Conservation (phyloP, 176 grass and related monocot genomes). For the Triticum turgidum region DNA sequence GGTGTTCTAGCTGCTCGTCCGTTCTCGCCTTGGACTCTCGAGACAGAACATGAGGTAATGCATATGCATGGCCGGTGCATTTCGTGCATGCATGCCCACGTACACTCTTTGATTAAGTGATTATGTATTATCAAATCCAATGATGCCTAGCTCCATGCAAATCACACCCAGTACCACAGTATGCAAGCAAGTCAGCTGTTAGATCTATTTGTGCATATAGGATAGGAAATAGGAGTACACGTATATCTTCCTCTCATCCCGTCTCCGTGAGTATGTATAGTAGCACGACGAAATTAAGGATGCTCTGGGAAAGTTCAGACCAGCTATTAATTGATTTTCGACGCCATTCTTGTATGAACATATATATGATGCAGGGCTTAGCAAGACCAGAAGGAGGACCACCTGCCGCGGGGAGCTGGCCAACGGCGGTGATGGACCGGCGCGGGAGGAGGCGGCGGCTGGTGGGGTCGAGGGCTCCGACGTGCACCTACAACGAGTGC, state of each 20-base stretch:
- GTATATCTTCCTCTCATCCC: too few relatives aligned
- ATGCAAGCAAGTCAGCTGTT: neutral
- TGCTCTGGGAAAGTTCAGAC: neutral
- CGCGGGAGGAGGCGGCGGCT: constrained; percentile 30
- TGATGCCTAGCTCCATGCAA: neutral
- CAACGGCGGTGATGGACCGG: neutral
- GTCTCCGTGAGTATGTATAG: too few relatives aligned
- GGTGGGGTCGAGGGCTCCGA: constrained; percentile 69
- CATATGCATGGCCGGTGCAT: neutral
- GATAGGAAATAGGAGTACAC: neutral
- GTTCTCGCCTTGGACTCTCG: neutral
- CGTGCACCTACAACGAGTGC: constrained; percentile 88
- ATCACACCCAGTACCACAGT: neutral
- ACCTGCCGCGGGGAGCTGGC: neutral
- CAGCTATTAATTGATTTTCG: neutral
- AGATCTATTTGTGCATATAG: neutral
- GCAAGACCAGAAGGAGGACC: neutral
- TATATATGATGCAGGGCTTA: neutral
- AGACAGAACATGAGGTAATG: constrained; percentile 1
- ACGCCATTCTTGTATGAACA: neutral
- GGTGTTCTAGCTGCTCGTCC: neutral
- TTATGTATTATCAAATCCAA: neutral
- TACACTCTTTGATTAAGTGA: neutral
- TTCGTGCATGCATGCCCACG: neutral
- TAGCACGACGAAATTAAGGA: neutral